Conservation (phyloP, 768 basidiomycete genomes). For the Sistotremastrum niveocremeum region DNA sequence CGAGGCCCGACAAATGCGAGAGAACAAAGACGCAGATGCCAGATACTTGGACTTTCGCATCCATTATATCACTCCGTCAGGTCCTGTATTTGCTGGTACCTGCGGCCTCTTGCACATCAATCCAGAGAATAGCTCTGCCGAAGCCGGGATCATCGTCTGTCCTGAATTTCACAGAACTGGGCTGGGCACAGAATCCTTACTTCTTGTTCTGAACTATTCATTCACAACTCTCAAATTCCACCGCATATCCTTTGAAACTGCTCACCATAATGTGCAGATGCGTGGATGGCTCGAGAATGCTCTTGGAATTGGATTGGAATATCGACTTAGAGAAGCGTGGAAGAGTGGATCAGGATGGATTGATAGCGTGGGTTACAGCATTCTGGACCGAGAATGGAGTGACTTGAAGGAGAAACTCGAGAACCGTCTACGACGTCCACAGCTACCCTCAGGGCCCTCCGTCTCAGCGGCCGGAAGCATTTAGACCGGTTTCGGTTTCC, state of each 20-base stretch:
- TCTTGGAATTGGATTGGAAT: slow-evolving; percentile 26
- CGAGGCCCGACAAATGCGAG: slow-evolving; percentile 22
- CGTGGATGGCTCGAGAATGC: slow-evolving; percentile 31
- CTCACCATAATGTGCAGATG: slow-evolving; percentile 29
- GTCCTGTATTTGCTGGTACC: slow-evolving; percentile 21
- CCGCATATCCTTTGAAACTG: slow-evolving; percentile 29
- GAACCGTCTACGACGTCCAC: background rate
- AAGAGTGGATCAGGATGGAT: slow-evolving; percentile 21
- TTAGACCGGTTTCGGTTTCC: no score
- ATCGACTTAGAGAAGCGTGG: slow-evolving; percentile 27
- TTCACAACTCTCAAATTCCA: slow-evolving; percentile 31
- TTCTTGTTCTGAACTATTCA: slow-evolving; percentile 24
- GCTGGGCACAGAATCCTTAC: slow-evolving; percentile 31
- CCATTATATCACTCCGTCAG: slow-evolving; percentile 25
- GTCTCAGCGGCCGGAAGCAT: no score
- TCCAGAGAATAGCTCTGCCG: slow-evolving; percentile 19
- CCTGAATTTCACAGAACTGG: slow-evolving; percentile 25
- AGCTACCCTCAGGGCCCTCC: no score
- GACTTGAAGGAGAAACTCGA: slow-evolving; percentile 22
- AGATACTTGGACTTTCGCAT: slow-evolving; percentile 9
- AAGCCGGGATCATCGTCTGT: slow-evolving; percentile 27
- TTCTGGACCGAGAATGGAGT: slow-evolving; percentile 31
- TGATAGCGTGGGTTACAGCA: slow-evolving; percentile 28
- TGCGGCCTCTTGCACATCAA: slow-evolving; percentile 28
- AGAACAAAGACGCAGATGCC: slow-evolving; percentile 21